These are phyloP conservation scores for Bruguiera sexangula DNA, from an alignment of 345 rosid genomes.

Conservation along the genomic window DNA sequence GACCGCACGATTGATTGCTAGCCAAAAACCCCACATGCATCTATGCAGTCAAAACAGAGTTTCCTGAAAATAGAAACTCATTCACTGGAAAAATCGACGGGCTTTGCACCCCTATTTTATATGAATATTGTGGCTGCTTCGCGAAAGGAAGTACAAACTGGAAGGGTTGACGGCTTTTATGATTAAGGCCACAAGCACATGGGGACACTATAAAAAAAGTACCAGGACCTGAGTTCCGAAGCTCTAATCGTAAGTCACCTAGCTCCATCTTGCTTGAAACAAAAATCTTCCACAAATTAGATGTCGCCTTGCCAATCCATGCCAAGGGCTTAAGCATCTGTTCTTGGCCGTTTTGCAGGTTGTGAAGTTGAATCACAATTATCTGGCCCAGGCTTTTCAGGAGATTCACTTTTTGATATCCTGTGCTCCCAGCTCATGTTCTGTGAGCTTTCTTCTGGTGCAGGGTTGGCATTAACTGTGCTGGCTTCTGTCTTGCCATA, in stretches of 20 bases:
- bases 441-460: conserved; percentile 24
- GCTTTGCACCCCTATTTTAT: neutral
- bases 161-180: conserved; percentile 15
- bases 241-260: conserved; percentile 26
- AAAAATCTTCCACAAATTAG: conserved; percentile 19
- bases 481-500: conserved; percentile 9
- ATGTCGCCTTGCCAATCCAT: conserved; percentile 10
- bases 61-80: neutral
- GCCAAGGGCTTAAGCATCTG: conserved; percentile 27
- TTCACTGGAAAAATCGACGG: too few relatives aligned
- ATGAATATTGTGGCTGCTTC: conserved; percentile 10
- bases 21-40: too few relatives aligned
- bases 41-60: too few relatives aligned
- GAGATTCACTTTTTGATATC: conserved; percentile 23
- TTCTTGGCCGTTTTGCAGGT: conserved; percentile 55
- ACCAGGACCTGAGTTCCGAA: conserved; percentile 20
- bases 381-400: conserved; percentile 25
- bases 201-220: conserved; percentile 5
- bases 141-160: neutral
- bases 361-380: conserved; percentile 27
- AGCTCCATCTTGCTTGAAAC: conserved; percentile 21
- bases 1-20: too few relatives aligned
- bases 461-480: conserved; percentile 8
- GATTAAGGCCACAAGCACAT: conserved; percentile 16
- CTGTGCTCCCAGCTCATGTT: conserved; percentile 28